phyloP scores from a whole-genome alignment of 345 rosid species.

The Syzygium grande region DNA sequence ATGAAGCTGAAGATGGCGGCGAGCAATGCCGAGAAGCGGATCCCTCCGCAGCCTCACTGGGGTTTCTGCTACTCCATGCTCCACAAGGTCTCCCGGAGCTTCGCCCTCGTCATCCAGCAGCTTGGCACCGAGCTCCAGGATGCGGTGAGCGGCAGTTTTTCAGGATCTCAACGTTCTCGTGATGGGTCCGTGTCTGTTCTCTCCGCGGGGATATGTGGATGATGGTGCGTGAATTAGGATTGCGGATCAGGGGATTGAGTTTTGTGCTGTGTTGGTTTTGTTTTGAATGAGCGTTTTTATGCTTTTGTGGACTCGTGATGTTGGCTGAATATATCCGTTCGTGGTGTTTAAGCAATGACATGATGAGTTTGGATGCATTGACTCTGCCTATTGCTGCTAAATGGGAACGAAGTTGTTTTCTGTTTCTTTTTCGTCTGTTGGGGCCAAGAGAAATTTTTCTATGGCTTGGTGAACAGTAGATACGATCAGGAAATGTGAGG shows the following conservation, averaged over 20 bases:
- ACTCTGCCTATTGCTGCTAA: neutral
- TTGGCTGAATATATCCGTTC: neutral
- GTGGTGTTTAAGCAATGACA: neutral
- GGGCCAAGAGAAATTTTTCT: neutral
- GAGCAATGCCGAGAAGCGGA: constrained; percentile 77
- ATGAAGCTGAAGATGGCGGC: constrained; percentile 75
- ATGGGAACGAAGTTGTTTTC: neutral
- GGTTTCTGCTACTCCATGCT: constrained; percentile 88
- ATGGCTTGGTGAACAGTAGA: neutral
- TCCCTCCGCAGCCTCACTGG: constrained; percentile 90
- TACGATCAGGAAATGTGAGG: neutral
- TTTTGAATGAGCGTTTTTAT: neutral
- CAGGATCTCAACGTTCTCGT: neutral
- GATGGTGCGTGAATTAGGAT: neutral
- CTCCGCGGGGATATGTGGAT: neutral
- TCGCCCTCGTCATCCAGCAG: constrained; percentile 87
- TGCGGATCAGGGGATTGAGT: neutral
- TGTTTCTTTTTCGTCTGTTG: neutral
- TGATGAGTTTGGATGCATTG: neutral
- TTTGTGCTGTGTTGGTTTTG: neutral
- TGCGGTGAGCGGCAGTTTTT: constrained; percentile 45
- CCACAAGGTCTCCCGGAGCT: constrained; percentile 87
- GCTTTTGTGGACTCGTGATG: neutral
- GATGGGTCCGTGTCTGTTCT: neutral
- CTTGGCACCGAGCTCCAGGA: constrained; percentile 69